Conservation (phyloP, 176 grass and related monocot species). For the Olyra latifolia region DNA sequence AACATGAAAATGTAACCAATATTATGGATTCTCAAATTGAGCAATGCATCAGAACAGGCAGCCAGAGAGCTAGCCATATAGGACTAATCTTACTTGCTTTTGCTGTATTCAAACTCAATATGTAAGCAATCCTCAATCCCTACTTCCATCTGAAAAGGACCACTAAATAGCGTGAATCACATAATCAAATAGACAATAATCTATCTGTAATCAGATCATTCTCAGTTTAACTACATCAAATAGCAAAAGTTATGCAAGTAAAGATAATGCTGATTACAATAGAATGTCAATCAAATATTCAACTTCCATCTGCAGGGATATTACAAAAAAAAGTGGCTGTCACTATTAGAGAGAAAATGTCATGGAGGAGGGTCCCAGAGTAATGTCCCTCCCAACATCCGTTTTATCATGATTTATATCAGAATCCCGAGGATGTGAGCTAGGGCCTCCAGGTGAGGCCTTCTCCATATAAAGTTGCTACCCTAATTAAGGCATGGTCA, state of each 20-base stretch:
- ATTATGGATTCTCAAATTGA: neutral
- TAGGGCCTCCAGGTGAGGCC: neutral
- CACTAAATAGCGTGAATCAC: neutral
- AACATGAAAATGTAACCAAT: neutral
- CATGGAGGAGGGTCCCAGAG: neutral
- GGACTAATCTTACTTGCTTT: constrained; percentile 70
- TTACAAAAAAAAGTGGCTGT: neutral
- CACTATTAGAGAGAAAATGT: neutral
- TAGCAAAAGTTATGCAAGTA: neutral
- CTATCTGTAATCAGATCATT: neutral
- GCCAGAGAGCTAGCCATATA: neutral
- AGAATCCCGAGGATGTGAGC: neutral
- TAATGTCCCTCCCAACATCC: neutral
- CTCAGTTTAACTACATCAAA: neutral
- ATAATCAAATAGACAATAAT: neutral
- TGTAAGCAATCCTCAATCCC: constrained; percentile 95
- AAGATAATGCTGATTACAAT: neutral
- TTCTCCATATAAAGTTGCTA: neutral
- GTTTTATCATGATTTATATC: neutral
- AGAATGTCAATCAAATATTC: neutral
- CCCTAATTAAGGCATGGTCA: neutral
- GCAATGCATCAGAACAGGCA: neutral
- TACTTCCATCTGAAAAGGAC: constrained; percentile 79
- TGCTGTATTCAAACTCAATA: constrained; percentile 94
- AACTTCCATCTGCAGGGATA: neutral